These are phyloP conservation scores for Sungouiozyma ichnusensis DNA, from an alignment of 805 yeast species.

Conservation along the genomic window DNA sequence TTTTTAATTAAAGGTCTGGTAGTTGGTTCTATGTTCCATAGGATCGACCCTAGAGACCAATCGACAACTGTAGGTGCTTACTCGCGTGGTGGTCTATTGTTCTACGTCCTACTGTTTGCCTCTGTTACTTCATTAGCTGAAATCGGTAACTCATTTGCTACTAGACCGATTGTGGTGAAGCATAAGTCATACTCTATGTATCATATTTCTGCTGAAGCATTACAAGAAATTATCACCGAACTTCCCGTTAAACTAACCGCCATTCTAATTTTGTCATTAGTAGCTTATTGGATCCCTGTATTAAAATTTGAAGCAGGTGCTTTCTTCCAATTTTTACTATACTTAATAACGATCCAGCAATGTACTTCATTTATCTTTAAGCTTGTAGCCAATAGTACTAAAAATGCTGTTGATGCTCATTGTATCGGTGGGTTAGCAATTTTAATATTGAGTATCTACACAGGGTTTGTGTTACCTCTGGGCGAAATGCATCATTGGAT, in stretches of 20 bases:
- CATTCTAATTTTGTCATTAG: constrained; percentile 36
- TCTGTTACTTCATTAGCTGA: constrained; percentile 54
- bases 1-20: constrained; percentile 47
- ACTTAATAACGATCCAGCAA: constrained; percentile 37
- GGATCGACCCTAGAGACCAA: constrained; percentile 30
- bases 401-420: constrained; percentile 46
- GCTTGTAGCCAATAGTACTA: constrained; percentile 42
- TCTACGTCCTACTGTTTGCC: constrained; percentile 49
- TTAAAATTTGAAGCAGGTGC: constrained; percentile 44
- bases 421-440: constrained; percentile 45
- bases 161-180: constrained; percentile 53
- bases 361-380: constrained; percentile 46
- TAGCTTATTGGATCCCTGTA: constrained; percentile 44
- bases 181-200: constrained; percentile 55
- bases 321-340: constrained; percentile 40
- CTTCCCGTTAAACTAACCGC: constrained; percentile 47
- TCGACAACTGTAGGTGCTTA: constrained; percentile 45
- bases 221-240: constrained; percentile 46
- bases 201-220: constrained; percentile 54
- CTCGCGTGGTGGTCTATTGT: constrained; percentile 53
- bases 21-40: constrained; percentile 50
- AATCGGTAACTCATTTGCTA: constrained; percentile 46
- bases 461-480: constrained; percentile 40
- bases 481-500: constrained; percentile 51
- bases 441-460: constrained; percentile 46